phyloP scores from a whole-genome alignment of 202 grass and related monocot genomes.

The Sporobolus alterniflorus region DNA sequence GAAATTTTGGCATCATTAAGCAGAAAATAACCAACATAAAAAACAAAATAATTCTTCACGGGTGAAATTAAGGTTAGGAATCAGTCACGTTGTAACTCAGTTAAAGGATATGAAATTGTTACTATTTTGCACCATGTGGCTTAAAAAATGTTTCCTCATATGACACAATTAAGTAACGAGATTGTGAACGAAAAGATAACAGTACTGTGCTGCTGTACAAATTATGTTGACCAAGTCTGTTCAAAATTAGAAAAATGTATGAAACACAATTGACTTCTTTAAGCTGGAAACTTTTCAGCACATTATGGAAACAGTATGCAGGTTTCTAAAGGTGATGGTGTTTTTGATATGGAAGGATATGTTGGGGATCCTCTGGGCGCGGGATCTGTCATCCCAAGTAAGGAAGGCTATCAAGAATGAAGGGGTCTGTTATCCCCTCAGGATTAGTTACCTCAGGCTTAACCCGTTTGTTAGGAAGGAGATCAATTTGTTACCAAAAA shows the following conservation, averaged over 20 bases:
- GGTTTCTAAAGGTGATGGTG: slow-evolving; percentile 22
- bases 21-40: neutral
- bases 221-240: neutral
- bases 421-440: no score
- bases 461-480: no score
- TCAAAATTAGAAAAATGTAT: slow-evolving; percentile 1
- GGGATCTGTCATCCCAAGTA: no score
- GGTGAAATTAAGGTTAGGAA: neutral
- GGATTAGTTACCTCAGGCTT: no score
- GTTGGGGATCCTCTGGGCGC: no score
- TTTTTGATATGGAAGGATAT: no score
- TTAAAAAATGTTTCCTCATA: neutral
- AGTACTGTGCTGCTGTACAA: neutral
- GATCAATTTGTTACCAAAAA: no score
- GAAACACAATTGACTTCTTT: slow-evolving; percentile 17
- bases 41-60: neutral
- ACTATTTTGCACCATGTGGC: slow-evolving; percentile 1
- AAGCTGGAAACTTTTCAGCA: slow-evolving; percentile 6
- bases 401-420: no score
- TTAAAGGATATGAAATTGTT: neutral
- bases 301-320: slow-evolving; percentile 8
- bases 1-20: neutral
- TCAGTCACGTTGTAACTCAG: slow-evolving; percentile 5
- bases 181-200: neutral
- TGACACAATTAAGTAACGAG: neutral